phyloP scores from a whole-genome alignment of 441 rosid genomes.

The Mallotus japonicus region DNA sequence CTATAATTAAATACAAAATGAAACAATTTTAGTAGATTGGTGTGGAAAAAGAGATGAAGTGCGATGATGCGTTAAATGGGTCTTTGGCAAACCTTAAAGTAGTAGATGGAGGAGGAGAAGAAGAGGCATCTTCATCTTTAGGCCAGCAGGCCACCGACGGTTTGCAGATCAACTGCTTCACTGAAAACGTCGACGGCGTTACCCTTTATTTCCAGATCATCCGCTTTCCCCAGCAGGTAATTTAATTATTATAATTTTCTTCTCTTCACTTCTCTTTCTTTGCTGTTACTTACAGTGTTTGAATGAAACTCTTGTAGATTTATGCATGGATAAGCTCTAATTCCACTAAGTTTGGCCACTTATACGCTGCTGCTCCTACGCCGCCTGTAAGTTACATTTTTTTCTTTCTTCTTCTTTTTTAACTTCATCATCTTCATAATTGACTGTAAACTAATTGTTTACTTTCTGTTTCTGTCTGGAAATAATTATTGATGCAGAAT shows the following conservation, averaged over 20 bases:
- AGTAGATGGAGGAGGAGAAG: background rate
- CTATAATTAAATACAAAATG: too few relatives aligned
- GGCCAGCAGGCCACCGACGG: slow-evolving; percentile 3
- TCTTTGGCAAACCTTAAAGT: slow-evolving; percentile 12
- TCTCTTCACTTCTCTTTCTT: background rate
- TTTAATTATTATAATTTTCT: background rate
- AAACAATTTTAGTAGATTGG: too few relatives aligned
- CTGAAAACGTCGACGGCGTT: slow-evolving; percentile 56
- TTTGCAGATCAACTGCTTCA: slow-evolving; percentile 54
- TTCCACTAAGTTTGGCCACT: slow-evolving; percentile 65
- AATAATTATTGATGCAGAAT: slow-evolving; percentile 33
- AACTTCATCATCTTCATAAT: background rate
- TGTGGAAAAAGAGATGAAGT: background rate
- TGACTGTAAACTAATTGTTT: background rate
- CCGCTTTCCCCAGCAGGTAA: slow-evolving; percentile 69
- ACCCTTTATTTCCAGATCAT: slow-evolving; percentile 75
- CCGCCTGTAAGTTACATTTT: slow-evolving; percentile 47
- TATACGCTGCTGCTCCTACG: slow-evolving; percentile 83
- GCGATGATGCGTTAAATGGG: background rate
- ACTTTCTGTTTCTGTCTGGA: background rate
- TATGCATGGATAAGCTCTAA: slow-evolving; percentile 84
- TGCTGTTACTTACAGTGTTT: too few relatives aligned
- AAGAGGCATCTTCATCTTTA: slow-evolving; percentile 1
- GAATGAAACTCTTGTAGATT: slow-evolving; percentile 37
- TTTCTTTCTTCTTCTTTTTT: too few relatives aligned